Conservation (phyloP, 768 basidiomycete genomes). For the Royoungia palumana region DNA sequence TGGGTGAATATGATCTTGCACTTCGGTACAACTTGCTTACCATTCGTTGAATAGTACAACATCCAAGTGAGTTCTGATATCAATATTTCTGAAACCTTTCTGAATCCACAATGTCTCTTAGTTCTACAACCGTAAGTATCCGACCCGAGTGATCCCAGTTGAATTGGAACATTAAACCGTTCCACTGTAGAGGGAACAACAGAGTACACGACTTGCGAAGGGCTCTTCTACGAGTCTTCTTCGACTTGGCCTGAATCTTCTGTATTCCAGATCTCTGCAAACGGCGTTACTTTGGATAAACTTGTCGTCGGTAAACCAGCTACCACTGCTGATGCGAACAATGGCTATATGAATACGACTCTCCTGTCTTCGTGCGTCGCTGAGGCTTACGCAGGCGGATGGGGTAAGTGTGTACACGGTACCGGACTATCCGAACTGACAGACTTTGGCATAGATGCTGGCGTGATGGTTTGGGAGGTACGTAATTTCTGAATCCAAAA, state of each 20-base stretch:
- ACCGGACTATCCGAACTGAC: background rate
- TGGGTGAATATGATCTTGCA: background rate
- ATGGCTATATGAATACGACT: conserved; percentile 52
- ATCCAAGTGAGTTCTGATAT: conserved; percentile 26
- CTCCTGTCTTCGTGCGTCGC: conserved; percentile 56
- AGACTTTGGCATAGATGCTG: conserved; percentile 28
- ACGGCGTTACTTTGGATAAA: conserved; percentile 59
- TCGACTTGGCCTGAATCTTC: conserved; percentile 38
- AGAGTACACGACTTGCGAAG: conserved; percentile 37
- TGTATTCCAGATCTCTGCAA: conserved; percentile 46
- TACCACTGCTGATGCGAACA: conserved; percentile 43
- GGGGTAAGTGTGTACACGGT: background rate
- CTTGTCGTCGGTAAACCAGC: conserved; percentile 76
- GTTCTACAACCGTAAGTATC: conserved; percentile 17
- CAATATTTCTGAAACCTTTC: background rate
- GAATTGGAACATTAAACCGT: background rate
- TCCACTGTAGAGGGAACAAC: conserved; percentile 29
- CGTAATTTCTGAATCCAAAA: background rate
- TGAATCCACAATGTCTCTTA: background rate
- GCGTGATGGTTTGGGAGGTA: conserved; percentile 38
- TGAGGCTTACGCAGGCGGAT: conserved; percentile 37
- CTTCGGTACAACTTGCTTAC: background rate
- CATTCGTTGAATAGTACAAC: conserved; percentile 36
- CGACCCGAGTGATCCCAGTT: background rate
- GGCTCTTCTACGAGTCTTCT: conserved; percentile 39